Base-by-base conservation (phyloP, 2,329 filamentous ascomycete genomes). In the Myriosclerotinia scirpicola region DNA sequence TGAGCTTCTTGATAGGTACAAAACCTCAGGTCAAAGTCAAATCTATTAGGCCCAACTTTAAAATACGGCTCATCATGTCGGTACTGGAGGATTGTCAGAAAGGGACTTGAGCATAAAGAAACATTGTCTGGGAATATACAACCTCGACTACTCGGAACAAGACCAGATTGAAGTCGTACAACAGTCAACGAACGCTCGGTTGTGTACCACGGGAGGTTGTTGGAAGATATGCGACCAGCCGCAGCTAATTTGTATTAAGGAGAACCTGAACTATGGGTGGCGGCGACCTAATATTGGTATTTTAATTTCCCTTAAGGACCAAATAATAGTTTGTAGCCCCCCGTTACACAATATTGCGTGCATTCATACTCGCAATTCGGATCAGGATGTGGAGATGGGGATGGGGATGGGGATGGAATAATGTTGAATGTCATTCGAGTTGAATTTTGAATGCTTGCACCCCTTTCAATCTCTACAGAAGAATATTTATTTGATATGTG, bases 171-270 rank as follows among this genome's bases (percentile, higher is more conserved):
- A 7, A 46, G 62, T 64, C 38, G 12, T 40, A 50, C 53, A n/a
- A 48, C 30, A 58, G 40, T 46, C 22, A 38, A 36, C 17, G 4
- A 8, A 38, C 14, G 50, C n/a, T 38, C 46, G 7, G n/a, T 38
- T 56, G 7, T 56, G 59, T 62, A 46, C 30, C 30, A 56, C 40
- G 14, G 53, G 38, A 58, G 42, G 53, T 38, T 55, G 50, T n/a
- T 55, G 38, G n/a, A 64, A 4, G 20, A 64, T 42, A 64, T 64
- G 62, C 42, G 62, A 58, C 14, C 26, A 64, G 62, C 62, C 62
- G 62, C 44, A 38, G 53, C 42, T 30, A 50, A 56, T 11, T 14
- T 55, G 62, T 38, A 40, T 48, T 38, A 11, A n/a, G 38, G 38
- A 22, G 11, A 56, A 44, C n/a, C 62, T 36, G 62, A 64, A 55